Evolutionary conservation across 768 basidiomycete species (phyloP), one percentile per base, ranked within the genome.

Genomic region (Hygrophorus pudorinus): DNA sequence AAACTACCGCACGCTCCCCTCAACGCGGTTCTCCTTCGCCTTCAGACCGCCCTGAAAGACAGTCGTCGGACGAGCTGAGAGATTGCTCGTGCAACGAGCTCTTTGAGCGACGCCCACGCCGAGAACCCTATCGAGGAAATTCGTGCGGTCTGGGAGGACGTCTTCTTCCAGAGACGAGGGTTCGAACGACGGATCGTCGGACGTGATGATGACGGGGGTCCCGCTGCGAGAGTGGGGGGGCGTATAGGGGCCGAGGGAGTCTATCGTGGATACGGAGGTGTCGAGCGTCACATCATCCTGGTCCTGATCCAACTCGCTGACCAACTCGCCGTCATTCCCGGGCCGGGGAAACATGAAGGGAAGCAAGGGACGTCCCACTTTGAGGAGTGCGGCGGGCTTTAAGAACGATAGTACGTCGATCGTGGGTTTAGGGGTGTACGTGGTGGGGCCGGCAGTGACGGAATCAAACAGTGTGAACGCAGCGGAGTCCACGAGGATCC

Each of bases 401-500:
- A 36, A 42, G 40, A 34, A 16, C 31, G 46, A 4, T 38, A 28
- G 31, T 18, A 14, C 12, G 37, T 38, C 37, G 12, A 38, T 38
- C 16, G 21, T 20, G 4, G 37, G 37, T 38, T 38, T 38, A 12
- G n/a, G 5, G n/a, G 5, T 16, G 37, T 10, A 16, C 8, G 16
- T 10, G 12, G 12, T 17, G 8, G 20, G 12, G n/a, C n/a, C n/a
- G 12, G n/a, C 16, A 17, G 16, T 38, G 37, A 16, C 37, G 21
- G 10, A 14, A 31, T 13, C 36, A 14, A 7, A 31, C 7, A n/a
- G 37, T 41, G n/a, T 32, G 27, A 45, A 36, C 28, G 21, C 11
- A 29, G 48, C 11, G 12, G 48, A 40, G 12, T 27, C 5, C 24
- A 59, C 52, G 10, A 51, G 52, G 41, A 61, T 58, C 6, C 58